phyloP scores from a whole-genome alignment of 192 early-diverging fungal species.

The Coemansia sp. region DNA sequence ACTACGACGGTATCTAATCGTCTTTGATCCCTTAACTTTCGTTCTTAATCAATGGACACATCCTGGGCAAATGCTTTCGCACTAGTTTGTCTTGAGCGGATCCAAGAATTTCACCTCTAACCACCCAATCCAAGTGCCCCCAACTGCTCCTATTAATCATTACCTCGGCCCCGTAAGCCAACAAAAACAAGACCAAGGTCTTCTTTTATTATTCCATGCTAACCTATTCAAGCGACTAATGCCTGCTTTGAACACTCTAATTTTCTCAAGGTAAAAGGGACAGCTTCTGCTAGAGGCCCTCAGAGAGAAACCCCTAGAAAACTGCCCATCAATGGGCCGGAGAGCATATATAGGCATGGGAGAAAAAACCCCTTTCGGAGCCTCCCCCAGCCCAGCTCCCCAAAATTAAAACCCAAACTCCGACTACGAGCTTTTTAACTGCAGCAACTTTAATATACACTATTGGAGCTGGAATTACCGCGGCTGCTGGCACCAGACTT shows the following conservation, averaged over 20 bases:
- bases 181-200: constrained; percentile 65
- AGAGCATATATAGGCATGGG: constrained; percentile 9
- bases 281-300: constrained; percentile 32
- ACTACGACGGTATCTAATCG: constrained; percentile 83
- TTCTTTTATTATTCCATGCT: constrained; percentile 73
- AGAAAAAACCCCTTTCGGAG: constrained; percentile 29
- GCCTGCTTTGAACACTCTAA: constrained; percentile 68
- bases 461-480: constrained; percentile 61
- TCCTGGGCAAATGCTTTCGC: constrained; percentile 77
- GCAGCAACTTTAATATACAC: constrained; percentile 64
- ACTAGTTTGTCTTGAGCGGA: constrained; percentile 78
- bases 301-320: constrained; percentile 32
- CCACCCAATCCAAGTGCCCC: constrained; percentile 79
- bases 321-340: constrained; percentile 37
- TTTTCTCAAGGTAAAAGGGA: constrained; percentile 64
- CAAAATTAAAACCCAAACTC: constrained; percentile 37
- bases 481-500: constrained; percentile 58
- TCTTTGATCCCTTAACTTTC: constrained; percentile 82
- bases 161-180: constrained; percentile 64
- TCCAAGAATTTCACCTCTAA: constrained; percentile 88
- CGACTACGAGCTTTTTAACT: constrained; percentile 63
- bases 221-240: constrained; percentile 60
- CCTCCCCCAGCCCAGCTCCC: constrained; percentile 26
- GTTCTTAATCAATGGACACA: constrained; percentile 74
- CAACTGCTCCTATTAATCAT: constrained; percentile 83